Evolutionary conservation across 495 filamentous ascomycete genomes (phyloP).

Genomic region (Aspergillus leporis): DNA sequence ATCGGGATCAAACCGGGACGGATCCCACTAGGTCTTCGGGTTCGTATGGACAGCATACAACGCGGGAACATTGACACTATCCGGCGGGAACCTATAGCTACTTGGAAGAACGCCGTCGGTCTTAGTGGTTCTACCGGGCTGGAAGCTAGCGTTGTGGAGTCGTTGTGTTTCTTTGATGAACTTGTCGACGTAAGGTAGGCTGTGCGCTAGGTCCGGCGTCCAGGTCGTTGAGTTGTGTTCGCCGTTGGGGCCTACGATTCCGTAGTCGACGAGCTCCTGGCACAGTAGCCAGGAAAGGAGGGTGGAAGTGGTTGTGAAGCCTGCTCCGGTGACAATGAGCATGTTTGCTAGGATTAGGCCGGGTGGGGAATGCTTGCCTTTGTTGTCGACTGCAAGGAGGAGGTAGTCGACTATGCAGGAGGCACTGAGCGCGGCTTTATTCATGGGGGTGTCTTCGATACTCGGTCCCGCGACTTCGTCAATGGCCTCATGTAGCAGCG

Average conservation of each 20-base stretch:
- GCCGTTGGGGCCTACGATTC: conserved; percentile 27
- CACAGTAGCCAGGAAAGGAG: conserved; percentile 56
- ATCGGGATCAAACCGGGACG: conserved; percentile 54
- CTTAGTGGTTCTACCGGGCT: conserved; percentile 54
- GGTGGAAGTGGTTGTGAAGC: conserved; percentile 54
- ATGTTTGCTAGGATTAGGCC: conserved; percentile 32
- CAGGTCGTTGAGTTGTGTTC: conserved; percentile 23
- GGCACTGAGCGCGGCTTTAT: conserved; percentile 48
- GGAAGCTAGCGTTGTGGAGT: conserved; percentile 56
- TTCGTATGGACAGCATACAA: conserved; percentile 55
- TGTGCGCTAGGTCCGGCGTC: conserved; percentile 42
- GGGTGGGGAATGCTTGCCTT: conserved; percentile 51
- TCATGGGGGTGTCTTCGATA: conserved; percentile 40
- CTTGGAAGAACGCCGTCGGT: conserved; percentile 54
- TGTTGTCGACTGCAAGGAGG: conserved; percentile 45
- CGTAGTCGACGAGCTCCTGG: conserved; percentile 52
- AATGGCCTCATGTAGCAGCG: conserved; percentile 26
- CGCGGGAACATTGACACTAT: conserved; percentile 45
- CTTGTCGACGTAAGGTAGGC: conserved; percentile 49
- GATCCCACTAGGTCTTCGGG: conserved; percentile 50
- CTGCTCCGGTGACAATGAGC: conserved; percentile 47
- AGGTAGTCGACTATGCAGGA: conserved; percentile 49
- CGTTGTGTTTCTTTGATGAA: conserved; percentile 60
- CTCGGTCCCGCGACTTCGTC: conserved; percentile 19
- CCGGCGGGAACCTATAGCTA: conserved; percentile 50